Base-by-base conservation (phyloP, 345 rosid species). In the Noccaea caerulescens region DNA sequence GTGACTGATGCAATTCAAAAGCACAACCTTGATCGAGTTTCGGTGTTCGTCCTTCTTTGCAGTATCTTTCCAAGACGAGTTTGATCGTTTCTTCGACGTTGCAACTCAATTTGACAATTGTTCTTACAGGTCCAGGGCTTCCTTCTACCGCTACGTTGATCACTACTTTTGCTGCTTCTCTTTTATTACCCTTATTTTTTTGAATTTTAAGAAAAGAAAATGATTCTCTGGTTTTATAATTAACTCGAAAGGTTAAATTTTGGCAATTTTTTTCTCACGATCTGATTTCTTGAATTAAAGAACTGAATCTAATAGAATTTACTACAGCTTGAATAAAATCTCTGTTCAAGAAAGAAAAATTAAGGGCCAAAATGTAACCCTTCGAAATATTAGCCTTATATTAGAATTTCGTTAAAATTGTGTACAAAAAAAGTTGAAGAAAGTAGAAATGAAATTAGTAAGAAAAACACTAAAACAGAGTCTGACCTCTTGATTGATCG, bases 91-190 rank as follows among this genome's bases (percentile, higher is more conserved):
- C 91, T 60, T 83, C 88, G 1, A 93, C 94, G 32, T 76, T 87
- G 30, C 85, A 83, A 51, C 87, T 89, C 71, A 93, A 59, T 82
- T 82, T 83, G 62, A 87, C 87, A 96, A 93, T 82, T 34, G 88
- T 68, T 84, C 88, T 84, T 16, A 91, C 73, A 5, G 98, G 96
- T 59, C 98, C 98, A 5, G 98, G 93, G 72, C 98, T 93, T 68
- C 97, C 98, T 84, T 89, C 98, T 6, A 93, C 91, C 23, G 84
- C 80, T 54, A 93, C 93, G 58, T 62, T 86, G 41, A 93, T 81
- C 68, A 91, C 83, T 61, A 91, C 97, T 60, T 91, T 91, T 25
- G 87, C 69, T 33, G 86, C 85, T 72, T 76, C 82, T 39, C 71
- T 76, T 71, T 79, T 52, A 36, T n/a, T 4, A 41, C 50, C 63